Percentiles rank a stretch among this genome's conserved stretches.
Conservation (phyloP, 2,329 filamentous ascomycete species). For the Penicillium sp. region DNA sequence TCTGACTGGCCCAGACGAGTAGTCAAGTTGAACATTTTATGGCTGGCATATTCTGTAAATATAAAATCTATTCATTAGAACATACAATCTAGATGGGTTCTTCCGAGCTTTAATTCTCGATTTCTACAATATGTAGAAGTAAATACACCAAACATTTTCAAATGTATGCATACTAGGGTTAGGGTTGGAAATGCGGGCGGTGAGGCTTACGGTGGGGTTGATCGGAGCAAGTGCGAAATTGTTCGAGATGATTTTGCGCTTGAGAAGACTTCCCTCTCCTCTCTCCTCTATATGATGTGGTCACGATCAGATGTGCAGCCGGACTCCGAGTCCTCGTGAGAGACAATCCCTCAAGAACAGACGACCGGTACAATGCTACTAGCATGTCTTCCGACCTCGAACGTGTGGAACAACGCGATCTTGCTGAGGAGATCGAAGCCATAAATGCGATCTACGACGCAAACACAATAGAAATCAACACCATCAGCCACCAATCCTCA, state of each 20-base stretch:
- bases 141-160: no score
- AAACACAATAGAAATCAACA: slow-evolving; percentile 53
- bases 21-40: not conserved
- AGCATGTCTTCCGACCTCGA: slow-evolving; percentile 20
- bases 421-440: slow-evolving; percentile 46
- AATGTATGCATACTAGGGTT: no score
- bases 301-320: not conserved
- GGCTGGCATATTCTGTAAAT: not conserved
- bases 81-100: not conserved
- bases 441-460: slow-evolving; percentile 60
- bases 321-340: not conserved
- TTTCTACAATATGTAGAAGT: no score
- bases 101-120: not conserved
- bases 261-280: not conserved
- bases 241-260: not conserved
- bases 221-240: slow-evolving; percentile 10
- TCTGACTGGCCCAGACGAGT: slow-evolving; percentile 10
- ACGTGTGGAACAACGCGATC: slow-evolving; percentile 32
- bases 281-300: not conserved
- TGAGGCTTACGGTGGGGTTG: slow-evolving; percentile 10
- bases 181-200: not conserved
- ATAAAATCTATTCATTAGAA: not conserved
- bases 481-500: slow-evolving; percentile 16
- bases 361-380: not conserved
- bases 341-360: not conserved